Evolutionary conservation across 306 rosid genomes (phyloP).

Genomic region (Abrus precatorius): DNA sequence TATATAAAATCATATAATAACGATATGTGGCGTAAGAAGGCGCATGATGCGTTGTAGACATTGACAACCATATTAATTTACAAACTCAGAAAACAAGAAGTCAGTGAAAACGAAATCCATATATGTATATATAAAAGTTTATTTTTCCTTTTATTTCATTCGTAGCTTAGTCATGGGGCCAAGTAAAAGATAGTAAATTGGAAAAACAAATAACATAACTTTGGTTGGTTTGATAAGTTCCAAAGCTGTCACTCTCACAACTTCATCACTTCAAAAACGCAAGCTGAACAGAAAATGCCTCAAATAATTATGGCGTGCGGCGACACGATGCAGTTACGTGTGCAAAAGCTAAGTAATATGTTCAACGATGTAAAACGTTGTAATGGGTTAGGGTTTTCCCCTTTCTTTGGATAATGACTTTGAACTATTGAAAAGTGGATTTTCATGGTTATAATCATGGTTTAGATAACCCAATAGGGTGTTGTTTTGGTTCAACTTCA

Average conservation of each 20-base stretch:
- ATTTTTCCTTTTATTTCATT: background rate
- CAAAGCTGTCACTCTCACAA: conserved; percentile 33
- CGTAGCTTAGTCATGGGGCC: background rate
- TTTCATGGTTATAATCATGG: conserved; percentile 11
- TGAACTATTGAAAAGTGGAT: conserved; percentile 13
- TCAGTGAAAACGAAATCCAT: conserved; percentile 9
- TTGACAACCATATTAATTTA: background rate
- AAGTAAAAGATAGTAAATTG: background rate
- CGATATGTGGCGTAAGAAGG: conserved; percentile 40
- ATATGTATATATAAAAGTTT: background rate
- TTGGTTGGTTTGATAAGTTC: conserved; percentile 32
- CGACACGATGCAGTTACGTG: conserved; percentile 64
- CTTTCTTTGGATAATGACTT: conserved; percentile 43
- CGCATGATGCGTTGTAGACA: conserved; percentile 29
- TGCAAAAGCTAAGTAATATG: background rate
- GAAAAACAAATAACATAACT: background rate
- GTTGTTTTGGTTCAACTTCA: conserved; percentile 2
- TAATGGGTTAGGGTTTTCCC: background rate
- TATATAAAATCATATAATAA: background rate
- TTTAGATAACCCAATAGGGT: conserved; percentile 27
- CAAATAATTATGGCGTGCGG: conserved; percentile 50
- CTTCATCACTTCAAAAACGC: conserved; percentile 15
- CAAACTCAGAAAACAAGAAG: background rate
- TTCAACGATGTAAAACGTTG: background rate
- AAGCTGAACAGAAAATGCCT: background rate